A percentile compares a stretch with the other conserved stretches of the same genome.
These are phyloP conservation scores for Trematosphaeria pertusa DNA, from an alignment of 2,329 filamentous ascomycete species.

Conservation along the genomic window DNA sequence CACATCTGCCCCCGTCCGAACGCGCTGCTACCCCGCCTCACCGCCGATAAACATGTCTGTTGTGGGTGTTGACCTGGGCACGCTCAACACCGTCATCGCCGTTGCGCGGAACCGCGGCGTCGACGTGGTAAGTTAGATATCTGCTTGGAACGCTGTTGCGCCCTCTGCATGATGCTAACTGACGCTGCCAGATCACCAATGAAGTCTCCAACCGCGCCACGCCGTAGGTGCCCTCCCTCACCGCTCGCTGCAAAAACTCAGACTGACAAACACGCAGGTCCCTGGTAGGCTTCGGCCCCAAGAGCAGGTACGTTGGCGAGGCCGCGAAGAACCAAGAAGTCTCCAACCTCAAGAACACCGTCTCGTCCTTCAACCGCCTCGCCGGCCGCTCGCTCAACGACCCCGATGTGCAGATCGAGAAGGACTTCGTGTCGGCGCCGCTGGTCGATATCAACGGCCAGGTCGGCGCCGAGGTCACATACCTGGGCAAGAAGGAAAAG, in stretches of 20 bases:
- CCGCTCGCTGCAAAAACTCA: conserved; percentile 19
- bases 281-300: conserved; percentile 92
- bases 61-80: conserved; percentile 91
- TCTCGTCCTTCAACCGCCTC: conserved; percentile 89
- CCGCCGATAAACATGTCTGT: conserved; percentile 61
- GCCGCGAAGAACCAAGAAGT: conserved; percentile 98
- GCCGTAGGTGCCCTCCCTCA: conserved; percentile 72
- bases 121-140: conserved; percentile 95
- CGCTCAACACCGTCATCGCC: conserved; percentile 95
- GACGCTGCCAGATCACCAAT: conserved; percentile 81
- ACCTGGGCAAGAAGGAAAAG: conserved; percentile 91
- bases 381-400: conserved; percentile 86
- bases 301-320: conserved; percentile 93
- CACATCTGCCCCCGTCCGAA: conserved; percentile 9
- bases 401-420: conserved; percentile 91
- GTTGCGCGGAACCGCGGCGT: conserved; percentile 98
- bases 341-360: conserved; percentile 99
- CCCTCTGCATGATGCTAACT: too few relatives aligned
- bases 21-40: conserved; percentile 42
- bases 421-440: conserved; percentile 84
- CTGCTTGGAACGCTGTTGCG: too few relatives aligned
- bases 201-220: conserved; percentile 98
- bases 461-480: conserved; percentile 91
- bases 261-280: conserved; percentile 63
- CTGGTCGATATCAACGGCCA: conserved; percentile 92